Conservation (phyloP, 257 asterid genomes). For the Misopates orontium region DNA sequence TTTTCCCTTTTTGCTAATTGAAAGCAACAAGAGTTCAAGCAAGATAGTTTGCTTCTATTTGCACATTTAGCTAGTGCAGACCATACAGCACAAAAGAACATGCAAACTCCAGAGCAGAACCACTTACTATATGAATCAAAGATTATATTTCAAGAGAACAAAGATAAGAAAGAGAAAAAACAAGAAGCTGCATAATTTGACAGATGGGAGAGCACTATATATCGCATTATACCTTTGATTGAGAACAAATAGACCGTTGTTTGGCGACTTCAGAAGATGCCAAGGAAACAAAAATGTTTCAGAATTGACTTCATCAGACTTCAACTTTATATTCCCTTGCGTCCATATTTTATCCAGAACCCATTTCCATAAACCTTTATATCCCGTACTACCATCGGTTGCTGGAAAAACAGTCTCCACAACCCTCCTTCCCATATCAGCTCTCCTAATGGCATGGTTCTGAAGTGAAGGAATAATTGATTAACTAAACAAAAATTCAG, state of each 20-base stretch:
- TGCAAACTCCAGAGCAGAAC: constrained; percentile 6
- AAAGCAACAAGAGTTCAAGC: too few species aligned
- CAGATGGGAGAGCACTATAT: constrained; percentile 4
- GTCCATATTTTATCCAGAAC: constrained; percentile 62
- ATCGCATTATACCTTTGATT: constrained; percentile 59
- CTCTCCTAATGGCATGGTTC: constrained; percentile 97
- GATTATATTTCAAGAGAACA: constrained; percentile 15
- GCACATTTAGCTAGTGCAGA: constrained; percentile 3
- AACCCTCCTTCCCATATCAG: constrained; percentile 71
- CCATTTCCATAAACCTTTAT: constrained; percentile 62
- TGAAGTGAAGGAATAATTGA: constrained; percentile 33
- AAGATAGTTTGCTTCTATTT: background rate
- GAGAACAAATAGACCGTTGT: constrained; percentile 55
- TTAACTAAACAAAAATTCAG: constrained; percentile 23
- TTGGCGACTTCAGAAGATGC: constrained; percentile 70
- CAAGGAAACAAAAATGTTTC: constrained; percentile 83
- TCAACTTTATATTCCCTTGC: constrained; percentile 32
- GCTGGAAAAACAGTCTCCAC: constrained; percentile 76
- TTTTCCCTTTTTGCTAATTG: too few species aligned
- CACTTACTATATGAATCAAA: background rate
- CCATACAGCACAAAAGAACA: background rate
- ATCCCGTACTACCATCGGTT: constrained; percentile 34
- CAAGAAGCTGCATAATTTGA: constrained; percentile 12
- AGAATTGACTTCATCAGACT: constrained; percentile 48
- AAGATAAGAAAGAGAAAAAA: constrained; percentile 16